Conservation (phyloP, 148 eudicot species). For the Camellia japonica region DNA sequence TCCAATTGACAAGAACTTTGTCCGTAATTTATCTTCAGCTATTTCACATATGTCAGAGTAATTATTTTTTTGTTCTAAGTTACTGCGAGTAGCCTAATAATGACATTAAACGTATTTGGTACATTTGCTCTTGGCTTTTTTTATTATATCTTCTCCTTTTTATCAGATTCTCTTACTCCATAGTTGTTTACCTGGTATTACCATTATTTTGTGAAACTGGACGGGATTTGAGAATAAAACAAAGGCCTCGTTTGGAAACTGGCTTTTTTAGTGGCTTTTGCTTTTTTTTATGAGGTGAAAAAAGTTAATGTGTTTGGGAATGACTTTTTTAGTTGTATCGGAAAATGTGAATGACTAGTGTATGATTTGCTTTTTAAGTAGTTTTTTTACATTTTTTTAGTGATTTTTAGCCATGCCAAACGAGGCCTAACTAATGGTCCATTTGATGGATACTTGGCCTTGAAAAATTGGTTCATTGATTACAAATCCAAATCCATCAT, state of each 20-base stretch:
- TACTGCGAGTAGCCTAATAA: not conserved
- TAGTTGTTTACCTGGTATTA: not conserved
- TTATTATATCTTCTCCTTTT: not conserved
- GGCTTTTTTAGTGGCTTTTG: no score
- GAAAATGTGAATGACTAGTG: no score
- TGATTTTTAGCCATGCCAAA: no score
- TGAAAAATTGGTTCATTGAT: not conserved
- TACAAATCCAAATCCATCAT: not conserved
- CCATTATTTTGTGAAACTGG: not conserved
- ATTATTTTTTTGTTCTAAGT: not conserved
- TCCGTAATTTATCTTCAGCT: not conserved
- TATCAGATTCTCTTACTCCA: not conserved
- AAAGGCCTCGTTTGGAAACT: not conserved
- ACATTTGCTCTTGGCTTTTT: no score
- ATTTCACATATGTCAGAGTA: not conserved
- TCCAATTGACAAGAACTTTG: slow-evolving; percentile 12
- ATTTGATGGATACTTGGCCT: not conserved
- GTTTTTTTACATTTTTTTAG: no score
- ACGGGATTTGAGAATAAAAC: not conserved
- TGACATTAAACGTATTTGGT: no score
- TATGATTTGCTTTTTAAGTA: no score
- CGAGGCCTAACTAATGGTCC: not conserved
- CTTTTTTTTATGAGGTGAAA: no score
- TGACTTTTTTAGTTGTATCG: no score
- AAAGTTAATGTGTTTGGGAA: no score